Percentiles rank a stretch among this genome's conserved stretches.
phyloP scores from a whole-genome alignment of 805 yeast genomes.

The Teunomyces atbi region DNA sequence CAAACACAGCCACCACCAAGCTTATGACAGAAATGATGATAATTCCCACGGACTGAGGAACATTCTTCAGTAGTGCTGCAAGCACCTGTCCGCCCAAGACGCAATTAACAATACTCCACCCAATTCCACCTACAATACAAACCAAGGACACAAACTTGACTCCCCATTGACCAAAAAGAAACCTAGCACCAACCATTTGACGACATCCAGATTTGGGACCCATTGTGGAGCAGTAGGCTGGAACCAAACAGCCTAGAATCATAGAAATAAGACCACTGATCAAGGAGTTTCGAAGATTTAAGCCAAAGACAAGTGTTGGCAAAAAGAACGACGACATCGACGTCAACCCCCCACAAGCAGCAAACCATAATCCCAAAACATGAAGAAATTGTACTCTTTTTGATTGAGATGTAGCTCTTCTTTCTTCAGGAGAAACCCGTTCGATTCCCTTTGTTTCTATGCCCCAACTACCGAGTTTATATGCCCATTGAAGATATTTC shows the following conservation, averaged over 20 bases:
- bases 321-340: conserved; percentile 38
- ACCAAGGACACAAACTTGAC: conserved; percentile 29
- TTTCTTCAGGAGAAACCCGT: conserved; percentile 28
- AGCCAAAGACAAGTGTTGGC: conserved; percentile 28
- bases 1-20: conserved; percentile 31
- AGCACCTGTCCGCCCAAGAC: conserved; percentile 38
- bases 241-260: conserved; percentile 34
- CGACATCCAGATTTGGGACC: conserved; percentile 39
- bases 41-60: conserved; percentile 31
- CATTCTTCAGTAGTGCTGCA: conserved; percentile 21
- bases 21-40: conserved; percentile 26
- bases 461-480: conserved; percentile 26
- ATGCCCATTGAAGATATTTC: conserved; percentile 8
- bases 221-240: conserved; percentile 39
- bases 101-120: conserved; percentile 41
- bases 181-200: conserved; percentile 37
- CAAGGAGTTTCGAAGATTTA: conserved; percentile 25
- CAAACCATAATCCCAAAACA: conserved; percentile 37
- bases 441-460: conserved; percentile 37
- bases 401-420: conserved; percentile 13
- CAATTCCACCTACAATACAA: conserved; percentile 32
- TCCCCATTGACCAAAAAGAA: conserved; percentile 37
- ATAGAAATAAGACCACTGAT: conserved; percentile 29
- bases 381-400: conserved; percentile 20
- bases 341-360: conserved; percentile 40